Base-by-base conservation (phyloP, 108 stramenopile genomes). In the Cyclostephanos invisitatus region DNA sequence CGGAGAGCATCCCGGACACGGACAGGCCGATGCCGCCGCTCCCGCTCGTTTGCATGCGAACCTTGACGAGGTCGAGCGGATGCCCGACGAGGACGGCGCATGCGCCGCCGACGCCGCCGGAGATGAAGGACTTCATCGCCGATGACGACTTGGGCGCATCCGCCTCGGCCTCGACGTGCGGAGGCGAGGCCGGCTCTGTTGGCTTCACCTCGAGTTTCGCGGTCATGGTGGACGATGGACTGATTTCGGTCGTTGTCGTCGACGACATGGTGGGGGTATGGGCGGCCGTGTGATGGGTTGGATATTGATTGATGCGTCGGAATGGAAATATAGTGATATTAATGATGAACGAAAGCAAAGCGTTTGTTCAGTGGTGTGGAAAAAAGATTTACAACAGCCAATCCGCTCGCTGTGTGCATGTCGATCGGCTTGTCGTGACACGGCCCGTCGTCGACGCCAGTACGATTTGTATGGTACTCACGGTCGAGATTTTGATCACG, bases 31-130 rank as follows among this genome's bases (percentile, higher is more conserved):
- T 70, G 5, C 63, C 54, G 35, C 55, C 82, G 18, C 47, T 79
- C 9, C 72, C 82, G 36, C 77, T 63, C 7, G 75, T 84, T 76
- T 91, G 91, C 86, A 87, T 85, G 38, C 88, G 81, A 20, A 89
- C 88, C 72, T 91, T 91, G 36, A 91, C 83, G 18, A 91, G 72
- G 54, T 91, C 91, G 35, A 91, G 77, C 4, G 91, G 91, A 68
- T 91, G 91, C 11, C 91, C 91, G 0, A 89, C 85, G 29, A 83
- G 67, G 40, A 89, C 87, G 69, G 74, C 76, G 74, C 87, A 91
- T 51, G 83, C 75, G 57, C 92, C 94, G 36, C 90, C 90, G 32
- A 91, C 74, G n/a, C 93, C 91, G 49, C 91, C 91, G 14, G 88
- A 83, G 51, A 92, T 67, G 65, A 92, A 92, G 48, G 88, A 89